Evolutionary conservation across 495 filamentous ascomycete genomes (phyloP).

Genomic region (Aspergillus funiculosus): DNA sequence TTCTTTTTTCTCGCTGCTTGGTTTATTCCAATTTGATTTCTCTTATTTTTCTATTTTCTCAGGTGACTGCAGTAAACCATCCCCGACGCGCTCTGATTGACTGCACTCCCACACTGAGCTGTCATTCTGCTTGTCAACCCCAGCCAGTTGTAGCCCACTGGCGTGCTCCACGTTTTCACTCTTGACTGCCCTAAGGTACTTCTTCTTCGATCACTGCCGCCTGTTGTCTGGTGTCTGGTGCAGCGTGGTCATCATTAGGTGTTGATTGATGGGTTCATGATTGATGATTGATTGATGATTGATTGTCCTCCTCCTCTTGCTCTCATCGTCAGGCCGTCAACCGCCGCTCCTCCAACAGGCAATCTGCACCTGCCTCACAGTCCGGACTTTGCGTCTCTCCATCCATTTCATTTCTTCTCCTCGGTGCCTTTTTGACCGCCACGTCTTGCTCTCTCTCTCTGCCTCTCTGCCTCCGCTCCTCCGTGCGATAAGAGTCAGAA

Average conservation of each 20-base stretch:
- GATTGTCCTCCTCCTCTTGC: conserved; percentile 1
- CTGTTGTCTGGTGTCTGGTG: conserved; percentile 1
- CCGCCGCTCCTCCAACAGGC: background rate
- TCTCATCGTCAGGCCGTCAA: background rate
- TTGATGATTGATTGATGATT: too few relatives aligned
- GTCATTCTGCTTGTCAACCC: conserved; percentile 19
- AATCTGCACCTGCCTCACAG: conserved; percentile 8
- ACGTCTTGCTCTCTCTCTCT: conserved; percentile 14
- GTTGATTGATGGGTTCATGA: too few relatives aligned
- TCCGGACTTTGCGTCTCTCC: too few relatives aligned
- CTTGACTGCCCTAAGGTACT: conserved; percentile 18
- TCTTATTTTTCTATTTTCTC: too few relatives aligned
- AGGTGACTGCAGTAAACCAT: background rate
- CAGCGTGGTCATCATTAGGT: too few relatives aligned
- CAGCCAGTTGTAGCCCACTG: conserved; percentile 23
- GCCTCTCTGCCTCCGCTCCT: background rate
- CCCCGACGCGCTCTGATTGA: conserved; percentile 11
- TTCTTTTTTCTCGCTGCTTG: too few relatives aligned
- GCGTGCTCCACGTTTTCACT: conserved; percentile 23
- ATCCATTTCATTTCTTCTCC: conserved; percentile 7
- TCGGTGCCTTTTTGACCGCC: conserved; percentile 18
- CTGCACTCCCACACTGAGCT: conserved; percentile 18
- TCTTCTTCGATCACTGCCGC: conserved; percentile 4
- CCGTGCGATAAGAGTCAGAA: conserved; percentile 11
- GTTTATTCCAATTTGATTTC: too few relatives aligned